Evolutionary conservation across 148 eudicot species (phyloP).

Genomic region (Camellia lanceoleosa): DNA sequence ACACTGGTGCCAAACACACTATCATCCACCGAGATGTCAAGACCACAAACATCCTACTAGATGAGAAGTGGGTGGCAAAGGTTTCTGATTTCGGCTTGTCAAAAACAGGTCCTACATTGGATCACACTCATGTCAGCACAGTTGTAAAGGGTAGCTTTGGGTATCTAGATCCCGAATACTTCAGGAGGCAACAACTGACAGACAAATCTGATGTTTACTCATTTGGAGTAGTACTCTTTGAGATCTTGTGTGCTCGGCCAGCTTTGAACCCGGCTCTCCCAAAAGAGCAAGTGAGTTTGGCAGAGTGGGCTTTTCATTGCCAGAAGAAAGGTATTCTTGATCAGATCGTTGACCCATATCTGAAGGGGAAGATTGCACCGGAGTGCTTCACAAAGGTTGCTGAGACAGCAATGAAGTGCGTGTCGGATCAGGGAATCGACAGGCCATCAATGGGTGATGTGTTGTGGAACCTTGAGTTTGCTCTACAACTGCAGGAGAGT

Average conservation of each 20-base stretch:
- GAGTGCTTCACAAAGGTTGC: slow-evolving; percentile 89
- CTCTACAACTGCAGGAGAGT: slow-evolving; percentile 89
- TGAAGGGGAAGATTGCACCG: slow-evolving; percentile 83
- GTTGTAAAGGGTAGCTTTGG: slow-evolving; percentile 97
- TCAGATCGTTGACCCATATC: slow-evolving; percentile 72
- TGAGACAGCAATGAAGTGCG: slow-evolving; percentile 90
- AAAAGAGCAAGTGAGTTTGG: slow-evolving; percentile 93
- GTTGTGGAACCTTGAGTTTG: slow-evolving; percentile 92
- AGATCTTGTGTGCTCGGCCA: slow-evolving; percentile 89
- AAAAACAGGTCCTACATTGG: slow-evolving; percentile 87
- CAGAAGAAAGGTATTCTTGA: slow-evolving; percentile 81
- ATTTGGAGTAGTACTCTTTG: slow-evolving; percentile 88
- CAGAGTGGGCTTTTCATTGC: slow-evolving; percentile 89
- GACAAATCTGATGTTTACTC: slow-evolving; percentile 96
- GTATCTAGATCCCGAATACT: slow-evolving; percentile 94
- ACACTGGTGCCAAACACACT: slow-evolving; percentile 93
- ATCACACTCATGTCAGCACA: slow-evolving; percentile 91
- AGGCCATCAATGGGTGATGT: slow-evolving; percentile 99
- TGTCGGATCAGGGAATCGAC: slow-evolving; percentile 85
- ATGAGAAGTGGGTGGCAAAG: slow-evolving; percentile 96
- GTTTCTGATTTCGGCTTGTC: slow-evolving; percentile 97
- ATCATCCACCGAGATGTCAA: slow-evolving; percentile 97
- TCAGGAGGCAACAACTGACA: slow-evolving; percentile 83
- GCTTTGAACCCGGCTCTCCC: slow-evolving; percentile 86
- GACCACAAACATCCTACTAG: slow-evolving; percentile 88